Evolutionary conservation across 305 asterid genomes (phyloP).

Genomic region (Stenogyne calaminthoides): DNA sequence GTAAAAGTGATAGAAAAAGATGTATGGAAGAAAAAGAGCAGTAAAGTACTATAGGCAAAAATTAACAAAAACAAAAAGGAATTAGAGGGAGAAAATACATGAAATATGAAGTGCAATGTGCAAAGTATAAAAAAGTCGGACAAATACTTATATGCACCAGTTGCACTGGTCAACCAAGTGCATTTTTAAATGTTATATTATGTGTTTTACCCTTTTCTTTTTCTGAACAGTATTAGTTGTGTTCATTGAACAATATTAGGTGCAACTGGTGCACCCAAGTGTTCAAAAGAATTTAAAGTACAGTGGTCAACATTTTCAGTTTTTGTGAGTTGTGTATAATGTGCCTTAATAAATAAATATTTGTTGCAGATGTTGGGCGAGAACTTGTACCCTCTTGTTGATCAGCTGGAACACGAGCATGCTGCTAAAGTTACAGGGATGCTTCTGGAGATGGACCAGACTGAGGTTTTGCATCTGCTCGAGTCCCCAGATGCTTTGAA

Average conservation of each 20-base stretch:
- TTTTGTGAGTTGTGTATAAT: background rate
- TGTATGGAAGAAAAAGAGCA: background rate
- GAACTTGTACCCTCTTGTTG: conserved; percentile 58
- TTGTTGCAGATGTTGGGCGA: conserved; percentile 48
- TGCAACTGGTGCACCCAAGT: too few species aligned
- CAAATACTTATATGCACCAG: too few species aligned
- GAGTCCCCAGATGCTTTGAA: conserved; percentile 86
- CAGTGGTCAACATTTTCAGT: background rate
- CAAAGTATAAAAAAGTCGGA: background rate
- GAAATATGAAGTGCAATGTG: background rate
- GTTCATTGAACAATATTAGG: too few species aligned
- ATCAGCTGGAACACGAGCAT: conserved; percentile 62
- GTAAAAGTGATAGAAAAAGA: background rate
- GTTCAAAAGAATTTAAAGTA: too few species aligned
- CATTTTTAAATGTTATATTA: too few species aligned
- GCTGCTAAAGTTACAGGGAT: conserved; percentile 59
- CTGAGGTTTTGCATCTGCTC: conserved; percentile 58
- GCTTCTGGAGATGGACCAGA: conserved; percentile 64
- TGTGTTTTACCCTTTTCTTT: too few species aligned
- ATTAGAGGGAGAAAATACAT: background rate
- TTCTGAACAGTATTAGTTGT: too few species aligned
- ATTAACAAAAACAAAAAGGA: background rate
- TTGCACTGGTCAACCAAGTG: too few species aligned
- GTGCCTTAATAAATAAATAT: background rate
- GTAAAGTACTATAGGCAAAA: background rate